Conservation (phyloP, 805 yeast species). For the Blastobotrys terrestris region DNA sequence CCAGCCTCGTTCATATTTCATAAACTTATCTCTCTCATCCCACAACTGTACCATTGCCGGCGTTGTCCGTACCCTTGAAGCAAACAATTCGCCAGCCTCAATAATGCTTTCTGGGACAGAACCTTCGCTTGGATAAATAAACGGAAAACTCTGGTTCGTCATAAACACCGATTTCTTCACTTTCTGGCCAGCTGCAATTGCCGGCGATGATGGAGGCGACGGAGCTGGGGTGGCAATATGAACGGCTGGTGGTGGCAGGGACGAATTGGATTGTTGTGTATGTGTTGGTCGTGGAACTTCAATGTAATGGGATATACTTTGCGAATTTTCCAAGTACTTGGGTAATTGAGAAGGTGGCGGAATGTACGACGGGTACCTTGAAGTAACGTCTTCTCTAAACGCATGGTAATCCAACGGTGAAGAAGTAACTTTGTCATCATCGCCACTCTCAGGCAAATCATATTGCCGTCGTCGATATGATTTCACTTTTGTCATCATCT, state of each 20-base stretch:
- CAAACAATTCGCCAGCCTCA: slow-evolving; percentile 71
- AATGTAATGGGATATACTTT: slow-evolving; percentile 53
- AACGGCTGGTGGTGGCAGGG: slow-evolving; percentile 47
- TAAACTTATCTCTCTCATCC: slow-evolving; percentile 62
- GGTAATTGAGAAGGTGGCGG: slow-evolving; percentile 49
- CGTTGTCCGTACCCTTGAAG: slow-evolving; percentile 55
- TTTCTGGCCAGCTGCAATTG: slow-evolving; percentile 28
- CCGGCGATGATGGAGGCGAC: slow-evolving; percentile 63
- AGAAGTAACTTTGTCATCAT: slow-evolving; percentile 38
- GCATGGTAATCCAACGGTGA: slow-evolving; percentile 83
- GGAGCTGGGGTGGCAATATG: slow-evolving; percentile 88
- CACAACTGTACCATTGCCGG: slow-evolving; percentile 66
- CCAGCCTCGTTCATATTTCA: slow-evolving; percentile 70
- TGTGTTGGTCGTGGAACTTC: slow-evolving; percentile 50
- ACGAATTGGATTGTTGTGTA: slow-evolving; percentile 38
- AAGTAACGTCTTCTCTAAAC: slow-evolving; percentile 64
- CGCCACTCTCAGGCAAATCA: slow-evolving; percentile 27
- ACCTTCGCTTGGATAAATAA: slow-evolving; percentile 50
- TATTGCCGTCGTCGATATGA: slow-evolving; percentile 40
- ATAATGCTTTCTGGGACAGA: slow-evolving; percentile 65
- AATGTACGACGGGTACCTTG: slow-evolving; percentile 67
- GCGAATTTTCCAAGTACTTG: slow-evolving; percentile 40
- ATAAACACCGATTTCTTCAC: slow-evolving; percentile 41
- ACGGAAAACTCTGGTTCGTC: slow-evolving; percentile 61
- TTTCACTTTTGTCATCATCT: slow-evolving; percentile 38